Percentiles rank a stretch among this genome's conserved stretches.
Evolutionary conservation across 2,329 filamentous ascomycete genomes (phyloP).

Genomic region (Fusarium concolor): DNA sequence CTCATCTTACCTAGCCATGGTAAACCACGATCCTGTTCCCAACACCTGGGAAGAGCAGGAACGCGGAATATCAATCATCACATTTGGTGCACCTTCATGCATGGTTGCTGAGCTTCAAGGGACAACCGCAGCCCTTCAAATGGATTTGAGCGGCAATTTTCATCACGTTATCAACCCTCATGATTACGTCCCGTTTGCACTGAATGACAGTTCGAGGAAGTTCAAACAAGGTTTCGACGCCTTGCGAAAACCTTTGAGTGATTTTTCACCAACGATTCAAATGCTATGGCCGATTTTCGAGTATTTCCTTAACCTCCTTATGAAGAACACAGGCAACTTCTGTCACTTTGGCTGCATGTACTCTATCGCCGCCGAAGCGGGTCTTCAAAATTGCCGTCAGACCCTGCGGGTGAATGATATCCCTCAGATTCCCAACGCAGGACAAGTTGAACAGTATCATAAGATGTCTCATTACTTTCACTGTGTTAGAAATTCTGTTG

Average conservation of each 20-base stretch:
- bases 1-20: neutral
- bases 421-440: neutral
- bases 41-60: neutral
- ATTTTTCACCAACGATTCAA: neutral
- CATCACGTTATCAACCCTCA: slow-evolving; percentile 6
- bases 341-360: slow-evolving; percentile 9
- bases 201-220: neutral
- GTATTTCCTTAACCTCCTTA: neutral
- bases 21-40: rapidly evolving
- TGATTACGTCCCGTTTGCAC: slow-evolving; percentile 6
- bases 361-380: neutral
- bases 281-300: slow-evolving; percentile 13
- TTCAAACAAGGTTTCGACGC: neutral
- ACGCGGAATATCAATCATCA: slow-evolving; percentile 3
- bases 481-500: neutral
- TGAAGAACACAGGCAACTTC: neutral
- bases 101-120: neutral
- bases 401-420: neutral
- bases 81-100: slow-evolving; percentile 1
- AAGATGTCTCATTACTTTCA: slow-evolving; percentile 12
- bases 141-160: slow-evolving; percentile 3
- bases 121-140: neutral
- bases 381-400: neutral
- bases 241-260: neutral
- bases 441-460: neutral